Evolutionary conservation across 345 rosid genomes (phyloP).

Genomic region (Nephelium lappaceum): DNA sequence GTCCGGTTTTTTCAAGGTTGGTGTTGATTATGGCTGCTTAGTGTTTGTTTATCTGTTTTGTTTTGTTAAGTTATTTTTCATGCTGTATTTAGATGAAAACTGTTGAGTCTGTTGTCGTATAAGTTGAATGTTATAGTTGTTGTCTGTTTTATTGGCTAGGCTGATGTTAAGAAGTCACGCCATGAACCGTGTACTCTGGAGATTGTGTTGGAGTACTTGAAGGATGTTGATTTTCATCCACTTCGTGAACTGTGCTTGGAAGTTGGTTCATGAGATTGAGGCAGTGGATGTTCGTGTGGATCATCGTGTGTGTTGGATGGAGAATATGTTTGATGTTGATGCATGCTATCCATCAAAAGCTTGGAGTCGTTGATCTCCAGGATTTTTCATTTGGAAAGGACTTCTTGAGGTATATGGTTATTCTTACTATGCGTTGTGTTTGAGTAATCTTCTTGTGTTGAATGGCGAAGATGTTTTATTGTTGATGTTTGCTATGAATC

Average conservation of each 20-base stretch:
- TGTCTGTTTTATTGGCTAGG: conserved; percentile 42
- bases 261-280: conserved; percentile 59
- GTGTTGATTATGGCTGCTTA: conserved; percentile 14
- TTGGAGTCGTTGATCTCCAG: conserved; percentile 61
- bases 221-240: conserved; percentile 68
- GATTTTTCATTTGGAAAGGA: conserved; percentile 61
- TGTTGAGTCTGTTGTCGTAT: not conserved
- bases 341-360: conserved; percentile 57
- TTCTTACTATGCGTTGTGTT: conserved; percentile 23
- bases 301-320: conserved; percentile 58
- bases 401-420: conserved; percentile 60
- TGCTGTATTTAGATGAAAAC: not conserved
- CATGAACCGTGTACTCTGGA: conserved; percentile 54
- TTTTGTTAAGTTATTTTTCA: not conserved
- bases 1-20: conserved; percentile 67
- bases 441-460: not conserved
- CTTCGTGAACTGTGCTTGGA: conserved; percentile 64
- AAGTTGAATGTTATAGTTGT: conserved; percentile 15
- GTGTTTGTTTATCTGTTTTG: not conserved
- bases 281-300: conserved; percentile 62
- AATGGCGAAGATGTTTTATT: not conserved
- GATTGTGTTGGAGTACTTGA: conserved; percentile 57
- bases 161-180: conserved; percentile 55
- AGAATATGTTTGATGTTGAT: conserved; percentile 63
- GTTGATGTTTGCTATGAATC: too few relatives aligned